phyloP scores from a whole-genome alignment of 164 flowering plant genomes.

The Brasenia schreberi region DNA sequence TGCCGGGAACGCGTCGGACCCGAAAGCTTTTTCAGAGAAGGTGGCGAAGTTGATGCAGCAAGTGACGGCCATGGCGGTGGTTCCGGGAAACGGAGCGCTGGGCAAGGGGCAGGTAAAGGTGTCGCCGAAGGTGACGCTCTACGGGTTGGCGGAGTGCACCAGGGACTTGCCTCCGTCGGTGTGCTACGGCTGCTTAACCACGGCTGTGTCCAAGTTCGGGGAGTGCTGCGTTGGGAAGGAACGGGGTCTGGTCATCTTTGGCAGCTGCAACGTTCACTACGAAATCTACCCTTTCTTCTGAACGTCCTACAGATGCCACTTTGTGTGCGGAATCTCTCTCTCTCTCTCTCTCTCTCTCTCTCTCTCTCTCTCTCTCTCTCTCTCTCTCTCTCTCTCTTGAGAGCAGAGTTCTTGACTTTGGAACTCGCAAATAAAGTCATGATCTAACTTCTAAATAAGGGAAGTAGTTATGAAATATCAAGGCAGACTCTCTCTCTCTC shows the following conservation, averaged over 20 bases:
- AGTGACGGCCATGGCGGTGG: conserved; percentile 2
- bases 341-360: no score
- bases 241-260: conserved; percentile 2
- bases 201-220: neutral
- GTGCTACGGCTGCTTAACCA: conserved; percentile 4
- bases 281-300: conserved; percentile 6
- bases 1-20: neutral
- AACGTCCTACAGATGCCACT: no score
- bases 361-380: no score
- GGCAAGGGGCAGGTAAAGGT: conserved; percentile 1
- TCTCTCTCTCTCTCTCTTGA: no score
- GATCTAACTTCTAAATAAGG: no score
- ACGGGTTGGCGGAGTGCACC: conserved; percentile 6
- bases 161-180: conserved; percentile 1
- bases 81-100: neutral
- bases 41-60: neutral
- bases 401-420: no score
- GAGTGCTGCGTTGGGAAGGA: conserved; percentile 4
- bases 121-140: conserved; percentile 1
- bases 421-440: no score
- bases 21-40: neutral
- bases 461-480: no score
- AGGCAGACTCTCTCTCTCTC: no score
- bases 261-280: conserved; percentile 4
- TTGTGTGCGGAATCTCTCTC: no score